phyloP scores from a whole-genome alignment of 2,329 filamentous ascomycete genomes.

The Penicillium digitatum region DNA sequence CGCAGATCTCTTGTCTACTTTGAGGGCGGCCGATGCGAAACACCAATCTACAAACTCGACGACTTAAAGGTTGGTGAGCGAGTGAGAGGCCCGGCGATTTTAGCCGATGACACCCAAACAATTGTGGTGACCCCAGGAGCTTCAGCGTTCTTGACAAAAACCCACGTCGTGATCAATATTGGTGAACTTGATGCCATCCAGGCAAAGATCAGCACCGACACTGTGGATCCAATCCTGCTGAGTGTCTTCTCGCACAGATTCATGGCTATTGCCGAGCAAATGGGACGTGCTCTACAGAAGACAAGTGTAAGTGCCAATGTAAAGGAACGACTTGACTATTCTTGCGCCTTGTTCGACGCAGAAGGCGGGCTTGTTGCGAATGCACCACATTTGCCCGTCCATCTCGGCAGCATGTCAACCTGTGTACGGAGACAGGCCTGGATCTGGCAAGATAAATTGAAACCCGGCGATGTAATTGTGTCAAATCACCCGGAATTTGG shows the following conservation, averaged over 20 bases:
- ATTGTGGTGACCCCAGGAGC: slow-evolving; percentile 42
- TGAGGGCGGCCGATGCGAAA: slow-evolving; percentile 71
- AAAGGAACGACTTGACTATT: slow-evolving; percentile 80
- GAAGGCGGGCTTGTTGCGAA: slow-evolving; percentile 64
- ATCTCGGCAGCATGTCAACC: slow-evolving; percentile 75
- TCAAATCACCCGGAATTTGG: slow-evolving; percentile 79
- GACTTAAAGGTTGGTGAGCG: slow-evolving; percentile 68
- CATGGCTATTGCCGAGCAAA: slow-evolving; percentile 82
- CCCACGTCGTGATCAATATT: slow-evolving; percentile 39
- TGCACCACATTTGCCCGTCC: slow-evolving; percentile 72
- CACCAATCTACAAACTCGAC: slow-evolving; percentile 77
- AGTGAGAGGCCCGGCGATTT: slow-evolving; percentile 74
- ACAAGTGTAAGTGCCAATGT: slow-evolving; percentile 66
- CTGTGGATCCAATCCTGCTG: slow-evolving; percentile 71
- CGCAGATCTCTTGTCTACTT: slow-evolving; percentile 74
- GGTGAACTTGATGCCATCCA: slow-evolving; percentile 27
- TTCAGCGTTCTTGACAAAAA: slow-evolving; percentile 36
- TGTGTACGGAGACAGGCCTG: slow-evolving; percentile 71
- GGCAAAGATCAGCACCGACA: slow-evolving; percentile 41
- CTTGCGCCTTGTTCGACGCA: slow-evolving; percentile 72
- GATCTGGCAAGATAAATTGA: slow-evolving; percentile 69
- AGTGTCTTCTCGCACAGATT: slow-evolving; percentile 78
- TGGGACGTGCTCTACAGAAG: slow-evolving; percentile 75
- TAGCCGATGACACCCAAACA: slow-evolving; percentile 61
- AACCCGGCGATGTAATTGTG: slow-evolving; percentile 71